These are phyloP conservation scores for Sphagnum fallax DNA, from an alignment of 228 moss, liverwort and hornwort genomes.

Conservation along the genomic window DNA sequence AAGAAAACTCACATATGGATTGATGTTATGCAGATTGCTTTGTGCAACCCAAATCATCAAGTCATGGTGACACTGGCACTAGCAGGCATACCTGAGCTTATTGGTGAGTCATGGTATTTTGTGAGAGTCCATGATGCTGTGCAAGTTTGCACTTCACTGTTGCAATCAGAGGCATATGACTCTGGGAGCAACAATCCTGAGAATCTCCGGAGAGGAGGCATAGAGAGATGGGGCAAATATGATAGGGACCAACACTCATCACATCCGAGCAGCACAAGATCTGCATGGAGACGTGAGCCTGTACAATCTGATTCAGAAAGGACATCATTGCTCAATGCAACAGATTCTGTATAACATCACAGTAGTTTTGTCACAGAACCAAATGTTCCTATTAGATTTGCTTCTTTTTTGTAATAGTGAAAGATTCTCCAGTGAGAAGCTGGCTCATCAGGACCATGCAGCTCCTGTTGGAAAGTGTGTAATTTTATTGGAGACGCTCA, in stretches of 20 bases:
- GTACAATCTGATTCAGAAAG: conserved; percentile 21
- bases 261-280: background rate
- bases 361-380: too few species aligned
- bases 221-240: conserved; percentile 21
- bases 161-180: conserved; percentile 24
- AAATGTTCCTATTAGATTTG: too few species aligned
- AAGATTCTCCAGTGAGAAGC: too few species aligned
- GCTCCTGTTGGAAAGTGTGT: too few species aligned
- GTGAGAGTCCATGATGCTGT: conserved; percentile 97
- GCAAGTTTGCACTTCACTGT: conserved; percentile 64
- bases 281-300: too few species aligned
- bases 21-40: conserved; percentile 44
- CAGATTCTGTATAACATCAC: background rate
- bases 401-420: too few species aligned
- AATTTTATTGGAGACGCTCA: too few species aligned
- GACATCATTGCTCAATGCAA: conserved; percentile 11
- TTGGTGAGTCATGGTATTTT: conserved; percentile 80
- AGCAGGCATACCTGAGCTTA: conserved; percentile 74
- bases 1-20: too few species aligned
- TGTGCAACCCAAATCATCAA: conserved; percentile 77
- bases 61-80: conserved; percentile 70
- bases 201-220: conserved; percentile 10
- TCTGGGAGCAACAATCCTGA: conserved; percentile 6
- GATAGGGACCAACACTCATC: conserved; percentile 9
- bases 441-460: too few species aligned